These are phyloP conservation scores for Penicillium steckii DNA, from an alignment of 495 filamentous ascomycete species.

Conservation along the genomic window DNA sequence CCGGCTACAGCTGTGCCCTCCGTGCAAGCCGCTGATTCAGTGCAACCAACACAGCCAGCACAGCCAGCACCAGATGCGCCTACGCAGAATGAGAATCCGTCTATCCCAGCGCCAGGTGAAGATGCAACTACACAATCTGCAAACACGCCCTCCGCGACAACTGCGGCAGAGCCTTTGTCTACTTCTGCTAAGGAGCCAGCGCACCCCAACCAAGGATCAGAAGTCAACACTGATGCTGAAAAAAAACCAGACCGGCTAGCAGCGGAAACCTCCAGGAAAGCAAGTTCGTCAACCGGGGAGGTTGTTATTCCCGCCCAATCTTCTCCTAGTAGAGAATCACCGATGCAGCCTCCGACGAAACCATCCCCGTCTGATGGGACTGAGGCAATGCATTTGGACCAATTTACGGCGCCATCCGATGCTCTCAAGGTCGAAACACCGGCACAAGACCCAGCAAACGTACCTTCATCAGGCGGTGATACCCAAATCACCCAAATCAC, in stretches of 20 bases:
- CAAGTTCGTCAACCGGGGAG: no score
- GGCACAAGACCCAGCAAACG: neutral
- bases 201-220: neutral
- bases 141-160: neutral
- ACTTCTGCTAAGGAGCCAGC: neutral
- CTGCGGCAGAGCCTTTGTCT: neutral
- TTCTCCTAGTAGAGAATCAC: neutral
- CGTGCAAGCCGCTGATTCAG: neutral
- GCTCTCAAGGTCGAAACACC: neutral
- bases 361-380: neutral
- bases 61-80: neutral
- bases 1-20: neutral
- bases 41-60: neutral
- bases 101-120: neutral
- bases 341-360: neutral
- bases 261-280: neutral
- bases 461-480: slow-evolving; percentile 3
- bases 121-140: neutral
- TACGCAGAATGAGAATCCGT: neutral
- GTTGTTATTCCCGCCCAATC: neutral
- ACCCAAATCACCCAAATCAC: slow-evolving; percentile 9
- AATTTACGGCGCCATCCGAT: neutral
- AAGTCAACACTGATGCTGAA: neutral
- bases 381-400: slow-evolving; percentile 16
- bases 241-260: neutral